Base-by-base conservation (phyloP, 176 grass and related monocot genomes). In the Aegilops tauschii region DNA sequence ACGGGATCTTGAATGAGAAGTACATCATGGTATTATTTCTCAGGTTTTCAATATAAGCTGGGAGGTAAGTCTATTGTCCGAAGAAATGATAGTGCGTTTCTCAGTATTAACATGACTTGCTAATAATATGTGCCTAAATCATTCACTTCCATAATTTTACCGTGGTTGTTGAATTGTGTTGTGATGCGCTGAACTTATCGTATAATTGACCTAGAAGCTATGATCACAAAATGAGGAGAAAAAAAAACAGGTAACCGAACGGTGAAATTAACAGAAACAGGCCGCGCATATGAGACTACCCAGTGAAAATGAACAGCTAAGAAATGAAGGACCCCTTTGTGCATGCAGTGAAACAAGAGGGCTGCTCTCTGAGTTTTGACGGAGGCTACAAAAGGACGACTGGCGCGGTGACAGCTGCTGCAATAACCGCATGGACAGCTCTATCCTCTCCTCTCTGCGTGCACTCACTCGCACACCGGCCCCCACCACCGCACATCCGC, bases 351-450 rank as follows among this genome's bases (percentile, higher is more conserved):
- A 87, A 87, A 73, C 49, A 44, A 16, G 74, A 73, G 47, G 65
- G 66, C 16, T 23, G 9, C 11, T 76, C 64, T 77, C 30, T 77
- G 89, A 68, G 27, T 8, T 73, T 65, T 28, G 8, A 44, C 76
- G 11, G 76, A n/a, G 62, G 62, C 82, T 81, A 63, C 70, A 44
- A 63, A 70, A 69, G 69, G 77, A 91, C 37, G 81, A 91, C 1
- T 50, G 44, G 49, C 45, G 75, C 76, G 69, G 75, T 62, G 85
- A 87, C 89, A 63, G 81, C 81, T 80, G 85, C 68, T 72, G 47
- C 81, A 91, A 64, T 81, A 81, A 75, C 81, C 14, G 68, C 75
- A 70, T 69, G 76, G 75, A 84, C 81, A 88, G 70, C 86, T 77
- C 61, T 64, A 91, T 82, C 77, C 76, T 71, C 85, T 81, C 82